Evolutionary conservation across 768 basidiomycete genomes (phyloP).

Genomic region (Tephrocybe sp.): DNA sequence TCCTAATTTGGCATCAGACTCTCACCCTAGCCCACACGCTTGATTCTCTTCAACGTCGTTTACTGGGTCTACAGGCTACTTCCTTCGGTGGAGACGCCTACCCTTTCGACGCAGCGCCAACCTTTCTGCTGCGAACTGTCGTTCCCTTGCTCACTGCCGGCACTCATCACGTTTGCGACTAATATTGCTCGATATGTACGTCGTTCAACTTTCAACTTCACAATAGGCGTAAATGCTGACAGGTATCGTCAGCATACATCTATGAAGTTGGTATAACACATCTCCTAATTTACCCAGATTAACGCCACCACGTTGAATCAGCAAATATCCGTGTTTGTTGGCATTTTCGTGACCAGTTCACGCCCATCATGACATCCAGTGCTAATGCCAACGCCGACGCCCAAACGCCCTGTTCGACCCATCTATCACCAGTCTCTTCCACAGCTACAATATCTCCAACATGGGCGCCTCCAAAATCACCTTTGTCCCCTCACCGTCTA

Average conservation of each 20-base stretch:
- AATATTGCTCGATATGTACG: slow-evolving; percentile 8
- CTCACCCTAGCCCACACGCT: background rate
- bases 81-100: slow-evolving; percentile 3
- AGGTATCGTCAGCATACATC: slow-evolving; percentile 5
- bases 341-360: background rate
- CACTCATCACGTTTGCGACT: background rate
- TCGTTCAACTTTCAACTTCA: background rate
- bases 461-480: slow-evolving; percentile 71
- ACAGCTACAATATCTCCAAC: slow-evolving; percentile 33
- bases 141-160: background rate
- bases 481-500: slow-evolving; percentile 72
- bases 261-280: slow-evolving; percentile 8
- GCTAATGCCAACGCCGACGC: slow-evolving; percentile 20
- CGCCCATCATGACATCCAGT: slow-evolving; percentile 24
- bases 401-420: slow-evolving; percentile 23
- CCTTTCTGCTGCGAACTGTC: background rate
- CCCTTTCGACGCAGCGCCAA: background rate
- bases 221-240: slow-evolving; percentile 6
- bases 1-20: slow-evolving; percentile 14
- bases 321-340: background rate
- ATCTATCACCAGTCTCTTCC: slow-evolving; percentile 20
- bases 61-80: background rate
- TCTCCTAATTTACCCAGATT: background rate
- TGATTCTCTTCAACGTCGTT: slow-evolving; percentile 1
- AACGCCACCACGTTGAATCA: background rate